Conservation (phyloP, 306 rosid species). For the Cucurbita moschata region DNA sequence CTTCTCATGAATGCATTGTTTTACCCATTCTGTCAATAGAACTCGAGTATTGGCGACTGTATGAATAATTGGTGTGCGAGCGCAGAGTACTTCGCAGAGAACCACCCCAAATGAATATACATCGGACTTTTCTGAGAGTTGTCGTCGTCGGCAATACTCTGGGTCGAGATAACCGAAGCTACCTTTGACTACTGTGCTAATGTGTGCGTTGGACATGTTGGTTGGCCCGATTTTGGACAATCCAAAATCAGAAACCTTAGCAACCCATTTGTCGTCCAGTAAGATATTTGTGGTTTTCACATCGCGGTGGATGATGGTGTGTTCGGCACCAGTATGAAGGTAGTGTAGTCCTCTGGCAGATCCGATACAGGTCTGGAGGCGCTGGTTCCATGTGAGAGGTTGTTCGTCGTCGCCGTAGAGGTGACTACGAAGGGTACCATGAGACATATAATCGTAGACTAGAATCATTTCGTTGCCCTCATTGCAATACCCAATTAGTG, state of each 20-base stretch:
- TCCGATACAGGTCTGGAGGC: background rate
- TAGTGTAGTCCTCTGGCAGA: slow-evolving; percentile 19
- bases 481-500: background rate
- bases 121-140: slow-evolving; percentile 32
- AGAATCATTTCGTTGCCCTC: slow-evolving; percentile 21
- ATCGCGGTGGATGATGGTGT: slow-evolving; percentile 33
- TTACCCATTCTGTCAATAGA: slow-evolving; percentile 22
- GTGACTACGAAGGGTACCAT: slow-evolving; percentile 3
- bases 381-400: background rate
- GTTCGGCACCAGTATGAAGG: slow-evolving; percentile 17
- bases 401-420: slow-evolving; percentile 8
- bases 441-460: background rate
- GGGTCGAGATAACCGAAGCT: slow-evolving; percentile 18
- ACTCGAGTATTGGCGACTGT: slow-evolving; percentile 11
- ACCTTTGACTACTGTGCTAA: slow-evolving; percentile 20
- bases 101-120: slow-evolving; percentile 53
- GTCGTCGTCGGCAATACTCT: slow-evolving; percentile 10
- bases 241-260: slow-evolving; percentile 38
- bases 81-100: slow-evolving; percentile 32
- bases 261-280: slow-evolving; percentile 25
- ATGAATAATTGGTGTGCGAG: slow-evolving; percentile 16
- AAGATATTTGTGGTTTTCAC: slow-evolving; percentile 27
- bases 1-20: slow-evolving; percentile 14
- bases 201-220: slow-evolving; percentile 5
- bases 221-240: slow-evolving; percentile 16